Conservation (phyloP, 83 land plant genomes). For the Diphasiastrum complanatum region DNA sequence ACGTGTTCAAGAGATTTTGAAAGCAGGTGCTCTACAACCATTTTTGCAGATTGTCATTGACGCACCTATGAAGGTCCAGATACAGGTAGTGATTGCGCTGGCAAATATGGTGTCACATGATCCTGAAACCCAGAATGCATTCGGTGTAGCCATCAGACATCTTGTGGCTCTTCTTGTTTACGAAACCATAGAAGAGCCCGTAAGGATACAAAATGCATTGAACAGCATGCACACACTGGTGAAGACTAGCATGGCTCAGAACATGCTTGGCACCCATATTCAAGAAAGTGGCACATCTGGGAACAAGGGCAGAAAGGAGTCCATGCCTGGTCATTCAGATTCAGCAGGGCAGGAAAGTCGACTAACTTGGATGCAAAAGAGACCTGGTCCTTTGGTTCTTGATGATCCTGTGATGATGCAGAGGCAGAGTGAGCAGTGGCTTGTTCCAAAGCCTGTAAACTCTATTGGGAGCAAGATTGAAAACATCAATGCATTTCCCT, state of each 20-base stretch:
- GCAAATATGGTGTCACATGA: slow-evolving; percentile 3
- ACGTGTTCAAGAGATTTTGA: too few relatives aligned
- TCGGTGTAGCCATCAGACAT: neutral
- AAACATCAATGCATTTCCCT: too few relatives aligned
- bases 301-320: too few relatives aligned
- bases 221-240: neutral
- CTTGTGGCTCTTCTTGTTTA: slow-evolving; percentile 1
- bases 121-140: neutral
- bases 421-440: too few relatives aligned
- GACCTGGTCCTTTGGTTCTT: too few relatives aligned
- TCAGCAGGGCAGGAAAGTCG: too few relatives aligned
- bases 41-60: neutral
- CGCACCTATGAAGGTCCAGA: slow-evolving; percentile 11
- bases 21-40: slow-evolving; percentile 4
- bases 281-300: too few relatives aligned
- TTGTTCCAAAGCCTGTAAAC: too few relatives aligned
- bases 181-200: slow-evolving; percentile 6
- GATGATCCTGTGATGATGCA: too few relatives aligned
- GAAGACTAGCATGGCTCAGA: slow-evolving; percentile 1
- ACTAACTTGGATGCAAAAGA: too few relatives aligned
- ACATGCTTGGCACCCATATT: neutral
- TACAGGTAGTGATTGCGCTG: neutral
- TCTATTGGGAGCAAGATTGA: too few relatives aligned
- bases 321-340: too few relatives aligned
- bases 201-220: neutral